Base-by-base conservation (phyloP, 208 protist genomes). In the Endotrypanum monterogeii region DNA sequence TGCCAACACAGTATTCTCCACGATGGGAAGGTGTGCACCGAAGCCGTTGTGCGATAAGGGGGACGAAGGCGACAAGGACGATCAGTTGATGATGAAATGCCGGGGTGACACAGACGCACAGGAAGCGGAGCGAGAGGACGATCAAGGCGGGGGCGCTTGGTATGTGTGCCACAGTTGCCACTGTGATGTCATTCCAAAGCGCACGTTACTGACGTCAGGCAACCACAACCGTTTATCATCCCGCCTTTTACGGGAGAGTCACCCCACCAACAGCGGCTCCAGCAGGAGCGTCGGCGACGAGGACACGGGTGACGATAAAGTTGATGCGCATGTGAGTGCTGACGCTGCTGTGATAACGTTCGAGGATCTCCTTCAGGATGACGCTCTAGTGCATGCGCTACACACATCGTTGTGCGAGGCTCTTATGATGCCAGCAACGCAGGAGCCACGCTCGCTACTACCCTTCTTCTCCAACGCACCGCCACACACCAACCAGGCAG, bases 151-250 rank as follows among this genome's bases (percentile, higher is more conserved):
- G 8, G 50, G 30, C 6, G 50, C n/a, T 5, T 35, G 20, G 4
- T 81, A 81, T 51, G 66, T 73, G 44, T 81, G 76, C 48, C 71
- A 73, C 44, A 32, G 39, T 44, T 81, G 76, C 50, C 71, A 76
- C 67, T 46, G 39, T 39, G 66, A 73, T 23, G 76, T 81, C 4
- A 67, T 76, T 0, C 76, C 76, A 5, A 75, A 79, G 25, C 58
- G 35, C 25, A 71, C 68, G 28, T 57, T 79, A 51, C 58, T 79
- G 60, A 69, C 25, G 16, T 55, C 48, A 35, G 14, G 25, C 48
- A 7, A 50, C 30, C 48, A 14, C 50, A 3, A 50, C 14, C 20
- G 20, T 20, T 68, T 44, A 37, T 51, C 28, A 12, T 12, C 12
- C 28, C 44, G 30, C 63, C 63, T n/a, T 68, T 54, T n/a, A 11